These are phyloP conservation scores for Rhododendron griersonianum DNA, from an alignment of 148 eudicot genomes.

Conservation along the genomic window DNA sequence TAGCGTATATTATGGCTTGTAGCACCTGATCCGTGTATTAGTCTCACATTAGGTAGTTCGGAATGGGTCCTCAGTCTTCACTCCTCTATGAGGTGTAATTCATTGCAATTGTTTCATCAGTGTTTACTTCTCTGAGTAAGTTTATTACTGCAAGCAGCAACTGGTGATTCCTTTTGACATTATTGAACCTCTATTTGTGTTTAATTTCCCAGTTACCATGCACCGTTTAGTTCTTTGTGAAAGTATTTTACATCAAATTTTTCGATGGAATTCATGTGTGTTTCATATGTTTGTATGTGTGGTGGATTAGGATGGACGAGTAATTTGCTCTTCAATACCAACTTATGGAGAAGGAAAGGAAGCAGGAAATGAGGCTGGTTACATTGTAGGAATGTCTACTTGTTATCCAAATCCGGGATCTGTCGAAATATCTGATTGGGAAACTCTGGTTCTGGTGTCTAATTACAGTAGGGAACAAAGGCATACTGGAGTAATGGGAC, in stretches of 20 bases:
- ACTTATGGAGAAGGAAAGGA: slow-evolving; percentile 64
- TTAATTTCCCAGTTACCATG: neutral
- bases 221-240: neutral
- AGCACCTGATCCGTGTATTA: neutral
- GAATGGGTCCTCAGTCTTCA: neutral
- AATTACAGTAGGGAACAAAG: slow-evolving; percentile 54
- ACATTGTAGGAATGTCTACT: slow-evolving; percentile 88
- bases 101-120: neutral
- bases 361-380: slow-evolving; percentile 85
- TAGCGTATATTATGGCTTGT: neutral
- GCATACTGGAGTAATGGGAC: slow-evolving; percentile 95
- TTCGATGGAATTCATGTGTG: neutral
- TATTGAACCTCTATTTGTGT: neutral
- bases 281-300: neutral
- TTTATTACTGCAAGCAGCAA: slow-evolving; percentile 1
- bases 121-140: neutral
- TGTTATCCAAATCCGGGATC: slow-evolving; percentile 84
- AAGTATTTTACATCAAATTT: neutral
- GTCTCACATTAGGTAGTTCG: neutral
- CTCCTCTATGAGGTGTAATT: neutral
- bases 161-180: neutral
- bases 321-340: slow-evolving; percentile 68
- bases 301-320: slow-evolving; percentile 53
- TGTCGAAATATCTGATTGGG: slow-evolving; percentile 53
- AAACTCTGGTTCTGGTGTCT: slow-evolving; percentile 59